These are phyloP conservation scores for Podospora appendiculata DNA, from an alignment of 495 filamentous ascomycete genomes.

Conservation along the genomic window DNA sequence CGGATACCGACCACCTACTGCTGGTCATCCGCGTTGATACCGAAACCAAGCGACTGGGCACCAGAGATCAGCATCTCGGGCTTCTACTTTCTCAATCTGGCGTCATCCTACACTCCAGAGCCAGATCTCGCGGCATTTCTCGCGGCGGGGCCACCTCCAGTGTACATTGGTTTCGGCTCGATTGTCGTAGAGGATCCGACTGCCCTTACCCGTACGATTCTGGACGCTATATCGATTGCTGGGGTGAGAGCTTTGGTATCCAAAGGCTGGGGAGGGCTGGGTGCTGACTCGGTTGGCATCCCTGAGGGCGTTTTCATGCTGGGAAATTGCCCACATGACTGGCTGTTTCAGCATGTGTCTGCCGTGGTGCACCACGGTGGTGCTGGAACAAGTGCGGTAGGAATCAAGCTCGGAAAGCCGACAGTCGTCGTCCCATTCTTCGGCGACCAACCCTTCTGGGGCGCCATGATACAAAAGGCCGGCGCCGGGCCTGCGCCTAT, in stretches of 20 bases:
- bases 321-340: slow-evolving; percentile 74
- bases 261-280: slow-evolving; percentile 74
- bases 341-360: slow-evolving; percentile 70
- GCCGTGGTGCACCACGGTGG: slow-evolving; percentile 78
- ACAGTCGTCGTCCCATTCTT: slow-evolving; percentile 80
- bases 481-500: slow-evolving; percentile 69
- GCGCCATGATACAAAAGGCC: slow-evolving; percentile 61
- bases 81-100: slow-evolving; percentile 59
- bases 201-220: slow-evolving; percentile 56
- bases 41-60: slow-evolving; percentile 59
- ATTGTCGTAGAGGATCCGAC: slow-evolving; percentile 74
- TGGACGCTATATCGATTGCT: slow-evolving; percentile 55
- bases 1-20: slow-evolving; percentile 58
- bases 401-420: slow-evolving; percentile 59
- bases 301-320: slow-evolving; percentile 69
- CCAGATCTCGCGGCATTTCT: slow-evolving; percentile 48
- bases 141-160: slow-evolving; percentile 53
- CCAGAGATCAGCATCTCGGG: slow-evolving; percentile 54
- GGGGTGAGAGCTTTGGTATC: slow-evolving; percentile 71
- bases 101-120: slow-evolving; percentile 50
- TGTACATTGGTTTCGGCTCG: slow-evolving; percentile 78
- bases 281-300: slow-evolving; percentile 49
- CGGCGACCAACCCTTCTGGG: slow-evolving; percentile 82
- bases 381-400: slow-evolving; percentile 73
- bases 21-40: slow-evolving; percentile 59